These are phyloP conservation scores for Plantago coronopus DNA, from an alignment of 305 asterid genomes.

Conservation along the genomic window DNA sequence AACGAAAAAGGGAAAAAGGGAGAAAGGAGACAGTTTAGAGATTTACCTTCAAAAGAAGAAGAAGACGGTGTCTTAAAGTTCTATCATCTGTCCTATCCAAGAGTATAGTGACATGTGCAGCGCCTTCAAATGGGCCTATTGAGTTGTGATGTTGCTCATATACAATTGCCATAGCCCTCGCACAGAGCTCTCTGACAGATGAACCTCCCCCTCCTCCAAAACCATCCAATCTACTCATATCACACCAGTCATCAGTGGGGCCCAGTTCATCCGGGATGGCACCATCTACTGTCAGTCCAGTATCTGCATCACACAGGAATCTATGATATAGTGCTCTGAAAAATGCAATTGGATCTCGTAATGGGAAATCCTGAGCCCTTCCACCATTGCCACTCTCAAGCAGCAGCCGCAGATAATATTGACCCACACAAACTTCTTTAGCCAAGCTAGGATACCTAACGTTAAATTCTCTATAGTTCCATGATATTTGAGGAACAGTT, in stretches of 20 bases:
- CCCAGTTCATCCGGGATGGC: constrained; percentile 99
- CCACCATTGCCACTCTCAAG: constrained; percentile 85
- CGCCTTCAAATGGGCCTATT: constrained; percentile 92
- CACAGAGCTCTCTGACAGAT: constrained; percentile 98
- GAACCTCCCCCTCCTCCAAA: constrained; percentile 99
- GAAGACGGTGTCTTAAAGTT: constrained; percentile 98
- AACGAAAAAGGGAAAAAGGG: not conserved
- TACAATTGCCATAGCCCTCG: constrained; percentile 99
- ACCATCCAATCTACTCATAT: constrained; percentile 97
- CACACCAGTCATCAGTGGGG: constrained; percentile 98
- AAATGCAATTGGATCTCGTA: constrained; percentile 96
- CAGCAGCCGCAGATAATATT: constrained; percentile 89
- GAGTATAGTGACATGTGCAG: constrained; percentile 92
- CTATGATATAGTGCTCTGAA: constrained; percentile 96
- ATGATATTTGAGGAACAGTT: constrained; percentile 74
- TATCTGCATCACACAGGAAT: constrained; percentile 95
- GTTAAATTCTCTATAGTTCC: constrained; percentile 92
- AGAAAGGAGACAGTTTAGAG: not conserved
- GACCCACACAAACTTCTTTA: constrained; percentile 99
- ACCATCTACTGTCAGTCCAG: constrained; percentile 95
- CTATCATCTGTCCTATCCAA: constrained; percentile 98
- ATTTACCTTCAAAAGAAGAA: constrained; percentile 86
- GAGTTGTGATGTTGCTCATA: constrained; percentile 82
- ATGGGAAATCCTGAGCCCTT: constrained; percentile 87
- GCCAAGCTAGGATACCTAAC: constrained; percentile 96